Conservation (phyloP, 768 basidiomycete species). For the Suillus paluster region DNA sequence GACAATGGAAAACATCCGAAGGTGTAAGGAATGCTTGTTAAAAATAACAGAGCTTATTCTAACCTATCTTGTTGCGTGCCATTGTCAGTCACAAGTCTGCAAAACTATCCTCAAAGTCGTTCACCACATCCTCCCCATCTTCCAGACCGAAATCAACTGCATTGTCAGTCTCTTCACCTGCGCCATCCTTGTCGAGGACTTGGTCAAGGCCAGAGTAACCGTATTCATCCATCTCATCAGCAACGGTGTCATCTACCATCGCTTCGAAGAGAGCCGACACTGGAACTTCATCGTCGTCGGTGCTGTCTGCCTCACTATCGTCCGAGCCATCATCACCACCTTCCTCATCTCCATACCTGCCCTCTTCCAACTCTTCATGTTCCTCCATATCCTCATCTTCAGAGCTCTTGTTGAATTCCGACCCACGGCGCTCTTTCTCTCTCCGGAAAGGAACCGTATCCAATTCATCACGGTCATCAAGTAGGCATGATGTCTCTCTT, state of each 20-base stretch:
- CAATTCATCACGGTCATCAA: neutral
- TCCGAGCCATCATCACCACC: neutral
- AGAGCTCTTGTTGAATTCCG: neutral
- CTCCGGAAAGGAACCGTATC: conserved; percentile 3
- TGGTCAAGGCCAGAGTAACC: conserved; percentile 4
- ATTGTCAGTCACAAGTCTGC: too few species aligned
- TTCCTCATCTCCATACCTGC: neutral
- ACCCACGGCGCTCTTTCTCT: neutral
- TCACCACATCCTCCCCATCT: too few species aligned
- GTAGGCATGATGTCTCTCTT: neutral
- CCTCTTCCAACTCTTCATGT: too few species aligned
- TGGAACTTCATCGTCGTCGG: too few species aligned
- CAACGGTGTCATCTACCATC: neutral
- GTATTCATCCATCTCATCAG: neutral
- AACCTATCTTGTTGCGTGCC: too few species aligned
- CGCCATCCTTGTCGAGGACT: neutral
- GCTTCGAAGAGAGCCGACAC: neutral
- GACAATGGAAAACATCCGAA: too few species aligned
- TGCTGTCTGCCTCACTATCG: too few species aligned
- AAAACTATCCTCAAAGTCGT: neutral
- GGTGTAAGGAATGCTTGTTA: too few species aligned
- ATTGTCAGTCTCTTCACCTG: neutral
- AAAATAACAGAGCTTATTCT: too few species aligned
- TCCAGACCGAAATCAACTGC: neutral
- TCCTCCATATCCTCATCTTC: too few species aligned